Evolutionary conservation across 306 rosid genomes (phyloP), one percentile per base, ranked within the genome.

Genomic region (Luffa acutangula): DNA sequence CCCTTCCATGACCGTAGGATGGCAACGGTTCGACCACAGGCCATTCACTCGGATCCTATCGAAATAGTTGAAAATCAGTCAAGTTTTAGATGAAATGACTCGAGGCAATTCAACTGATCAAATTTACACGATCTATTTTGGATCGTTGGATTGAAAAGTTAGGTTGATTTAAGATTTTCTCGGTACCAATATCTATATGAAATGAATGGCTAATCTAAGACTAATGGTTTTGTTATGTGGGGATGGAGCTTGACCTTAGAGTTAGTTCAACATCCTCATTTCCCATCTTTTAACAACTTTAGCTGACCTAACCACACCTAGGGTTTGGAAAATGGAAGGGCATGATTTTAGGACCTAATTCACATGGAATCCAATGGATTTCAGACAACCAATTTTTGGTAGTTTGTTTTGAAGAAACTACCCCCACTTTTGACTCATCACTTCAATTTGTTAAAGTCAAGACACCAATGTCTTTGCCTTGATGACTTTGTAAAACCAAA

Each of bases 1-100:
- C 88, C 54, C 88, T 87, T 81, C 90, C 88, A 48, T 84, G 80
- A 33, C 90, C 86, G 18, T 87, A 85, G 46, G 88, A 87, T 48
- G 88, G 90, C 77, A 85, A 36, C 1, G 90, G 81, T 20, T 80
- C 74, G 58, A 87, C 58, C 78, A 82, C 88, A 0, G 82, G 76
- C 86, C 90, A 87, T 63, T 87, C 90, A 0, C 78, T 78, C 25
- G 51, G 10, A 54, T 87, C 88, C 90, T 87, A 65, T 36, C 3
- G 18, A 15, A 2, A 33, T 46, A 42, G 56, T 59, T 70, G 20
- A 46, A 46, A 21, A 20, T 45, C 11, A 31, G 41, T 4, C 10
- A 34, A 21, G 1, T 5, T 7, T 45, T 21, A 63, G 75, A n/a
- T 41, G 52, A 42, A 5, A 41, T 39, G 18, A 15, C 0, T 66